Evolutionary conservation across 768 basidiomycete genomes (phyloP).

Genomic region (Phanerochaete carnosa): DNA sequence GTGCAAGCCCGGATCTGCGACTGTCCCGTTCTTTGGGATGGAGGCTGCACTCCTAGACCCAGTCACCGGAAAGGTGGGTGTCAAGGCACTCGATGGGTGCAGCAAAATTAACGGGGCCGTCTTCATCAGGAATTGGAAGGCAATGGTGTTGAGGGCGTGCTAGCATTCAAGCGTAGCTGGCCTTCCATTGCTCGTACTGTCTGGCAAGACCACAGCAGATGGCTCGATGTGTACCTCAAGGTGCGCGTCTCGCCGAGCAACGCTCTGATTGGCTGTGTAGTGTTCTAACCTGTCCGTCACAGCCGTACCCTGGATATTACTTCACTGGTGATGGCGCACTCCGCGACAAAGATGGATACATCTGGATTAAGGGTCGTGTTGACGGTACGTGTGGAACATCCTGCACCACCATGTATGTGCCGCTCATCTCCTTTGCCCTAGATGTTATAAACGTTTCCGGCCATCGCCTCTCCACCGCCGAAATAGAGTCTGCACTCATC

Average conservation of each 20-base stretch:
- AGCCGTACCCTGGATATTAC: constrained; percentile 87
- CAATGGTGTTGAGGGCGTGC: constrained; percentile 85
- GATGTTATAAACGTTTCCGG: constrained; percentile 99
- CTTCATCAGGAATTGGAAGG: constrained; percentile 57
- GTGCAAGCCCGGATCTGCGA: constrained; percentile 95
- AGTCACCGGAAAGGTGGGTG: constrained; percentile 58
- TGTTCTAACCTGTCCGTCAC: not conserved
- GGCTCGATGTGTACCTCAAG: constrained; percentile 75
- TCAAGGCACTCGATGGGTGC: not conserved
- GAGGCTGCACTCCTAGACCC: constrained; percentile 87
- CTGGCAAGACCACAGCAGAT: constrained; percentile 87
- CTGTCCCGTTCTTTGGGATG: constrained; percentile 97
- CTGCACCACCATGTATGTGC: constrained; percentile 5
- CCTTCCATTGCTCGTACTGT: constrained; percentile 93
- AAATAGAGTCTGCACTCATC: constrained; percentile 96
- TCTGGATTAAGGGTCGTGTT: constrained; percentile 97
- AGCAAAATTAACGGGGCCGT: no score
- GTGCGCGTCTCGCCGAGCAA: constrained; percentile 19
- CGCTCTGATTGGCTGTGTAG: not conserved
- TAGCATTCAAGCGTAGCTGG: constrained; percentile 86
- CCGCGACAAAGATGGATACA: constrained; percentile 91
- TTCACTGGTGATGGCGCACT: constrained; percentile 97
- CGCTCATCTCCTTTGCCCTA: constrained; percentile 24
- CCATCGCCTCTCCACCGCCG: constrained; percentile 94
- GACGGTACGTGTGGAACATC: constrained; percentile 60